Base-by-base conservation (phyloP, 148 eudicot species). In the Rhododendron henanense region DNA sequence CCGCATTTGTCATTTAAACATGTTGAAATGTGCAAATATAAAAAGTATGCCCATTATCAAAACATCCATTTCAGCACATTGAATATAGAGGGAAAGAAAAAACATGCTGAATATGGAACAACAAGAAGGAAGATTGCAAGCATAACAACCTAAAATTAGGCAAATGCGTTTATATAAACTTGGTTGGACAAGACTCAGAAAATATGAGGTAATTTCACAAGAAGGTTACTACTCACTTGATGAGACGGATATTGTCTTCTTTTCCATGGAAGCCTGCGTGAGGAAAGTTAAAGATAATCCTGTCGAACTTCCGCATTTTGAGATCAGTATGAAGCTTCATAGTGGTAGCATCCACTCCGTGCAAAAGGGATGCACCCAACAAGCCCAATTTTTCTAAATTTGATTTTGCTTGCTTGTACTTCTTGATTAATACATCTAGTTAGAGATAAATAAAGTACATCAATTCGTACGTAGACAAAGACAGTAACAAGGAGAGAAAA, bases 271-370 rank as follows among this genome's bases (percentile, higher is more conserved):
- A 94, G 55, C 98, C 98, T 5, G 96, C 98, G 41, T 91, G 98
- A 14, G 98, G 96, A 45, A 94, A 94, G 85, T 94, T 94, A 61
- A 84, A 94, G 39, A 94, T 88, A 76, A 94, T 92, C 35, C 94
- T 86, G 76, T 94, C 96, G 85, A 94, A 93, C 84, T 90, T 91
- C 82, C 88, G 86, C 87, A 51, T 86, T 11, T 44, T 76, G 65
- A 94, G 91, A 89, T 91, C 86, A 51, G 83, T 13, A 81, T 91
- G 87, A 74, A 82, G 71, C 88, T 84, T 90, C 96, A 94, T 93
- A 41, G 85, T 83, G 47, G 92, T 91, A 67, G 94, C 98, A 87
- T 94, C 94, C 31, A 93, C 91, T 79, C 87, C 92, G 81, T 92
- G 92, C 51, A 93, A 84, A 81, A 93, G 47, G 3, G 67, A 48